phyloP scores from a whole-genome alignment of 2,329 filamentous ascomycete species.

The Curvularia lunata region DNA sequence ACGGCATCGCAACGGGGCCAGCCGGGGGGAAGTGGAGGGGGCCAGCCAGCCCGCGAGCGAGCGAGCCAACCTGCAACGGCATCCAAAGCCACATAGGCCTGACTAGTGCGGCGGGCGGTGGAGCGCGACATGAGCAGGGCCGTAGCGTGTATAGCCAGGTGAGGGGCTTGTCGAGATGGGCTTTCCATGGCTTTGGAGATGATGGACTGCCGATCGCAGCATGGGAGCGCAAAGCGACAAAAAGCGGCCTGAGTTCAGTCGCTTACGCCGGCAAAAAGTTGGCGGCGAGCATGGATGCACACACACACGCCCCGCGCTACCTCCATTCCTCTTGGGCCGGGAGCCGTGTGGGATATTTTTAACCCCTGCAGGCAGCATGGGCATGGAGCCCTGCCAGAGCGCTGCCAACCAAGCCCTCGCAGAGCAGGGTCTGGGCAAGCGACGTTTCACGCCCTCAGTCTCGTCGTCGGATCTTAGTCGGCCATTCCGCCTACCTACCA shows the following conservation, averaged over 20 bases:
- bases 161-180: constrained; percentile 24
- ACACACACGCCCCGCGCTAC: constrained; percentile 15
- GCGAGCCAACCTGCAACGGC: constrained; percentile 6
- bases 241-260: constrained; percentile 19
- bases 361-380: constrained; percentile 1
- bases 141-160: constrained; percentile 19
- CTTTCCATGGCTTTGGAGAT: constrained; percentile 34
- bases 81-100: constrained; percentile 15
- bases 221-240: constrained; percentile 23
- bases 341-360: constrained; percentile 15
- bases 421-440: constrained; percentile 15
- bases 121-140: constrained; percentile 37
- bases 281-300: constrained; percentile 10
- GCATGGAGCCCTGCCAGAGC: not conserved
- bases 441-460: constrained; percentile 10
- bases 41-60: not conserved
- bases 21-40: not conserved
- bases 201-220: constrained; percentile 36
- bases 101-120: constrained; percentile 22
- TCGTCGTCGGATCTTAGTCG: constrained; percentile 4
- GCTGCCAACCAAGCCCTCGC: not conserved
- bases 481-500: constrained; percentile 3
- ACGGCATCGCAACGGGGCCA: not conserved
- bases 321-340: constrained; percentile 11
- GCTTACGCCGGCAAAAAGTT: constrained; percentile 22